Base-by-base conservation (phyloP, 805 yeast genomes). In the Candida ficus region DNA sequence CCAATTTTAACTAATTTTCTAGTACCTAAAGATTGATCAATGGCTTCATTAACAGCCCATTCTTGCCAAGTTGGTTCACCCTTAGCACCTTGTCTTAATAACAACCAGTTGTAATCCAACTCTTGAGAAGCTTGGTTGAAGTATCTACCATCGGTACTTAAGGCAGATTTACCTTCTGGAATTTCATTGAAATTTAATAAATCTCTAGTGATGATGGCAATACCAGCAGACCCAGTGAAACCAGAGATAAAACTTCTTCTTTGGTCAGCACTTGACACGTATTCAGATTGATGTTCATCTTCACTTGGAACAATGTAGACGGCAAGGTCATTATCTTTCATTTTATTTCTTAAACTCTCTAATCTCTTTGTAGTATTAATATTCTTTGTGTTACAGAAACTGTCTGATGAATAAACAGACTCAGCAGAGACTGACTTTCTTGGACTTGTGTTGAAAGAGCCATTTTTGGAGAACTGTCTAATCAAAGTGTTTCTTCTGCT, bases 61-160 rank as follows among this genome's bases (percentile, higher is more conserved):
- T 80, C 79, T 46, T 78, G 78, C 98, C 98, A 91, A 7, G 83
- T 68, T 12, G 81, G 76, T 29, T 74, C 74, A 25, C 80, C 84
- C n/a, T 74, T 70, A 27, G 71, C 66, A 4, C 95, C 95, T 58
- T 83, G 95, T 56, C 83, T 89, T 44, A 93, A 69, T 34, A 93
- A 63, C 2, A 64, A 62, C 98, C 98, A 93, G 54, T 79, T 78
- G 29, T 62, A 55, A 58, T 87, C 95, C 41, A 93, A 67, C 63
- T 93, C 93, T 43, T 81, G 76, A 18, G 74, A 77, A 1, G 98
- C 98, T 64, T 93, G 99, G 44, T 86, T 68, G 61, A 88, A 93
- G 65, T 93, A 93, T 49, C 99, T 72, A 2, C 98, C 98, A 62
- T 93, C 99, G 0, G 99, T 93, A 8, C 95, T 79, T 37, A 93